Conservation (phyloP, 345 rosid species). For the Kandelia obovata region DNA sequence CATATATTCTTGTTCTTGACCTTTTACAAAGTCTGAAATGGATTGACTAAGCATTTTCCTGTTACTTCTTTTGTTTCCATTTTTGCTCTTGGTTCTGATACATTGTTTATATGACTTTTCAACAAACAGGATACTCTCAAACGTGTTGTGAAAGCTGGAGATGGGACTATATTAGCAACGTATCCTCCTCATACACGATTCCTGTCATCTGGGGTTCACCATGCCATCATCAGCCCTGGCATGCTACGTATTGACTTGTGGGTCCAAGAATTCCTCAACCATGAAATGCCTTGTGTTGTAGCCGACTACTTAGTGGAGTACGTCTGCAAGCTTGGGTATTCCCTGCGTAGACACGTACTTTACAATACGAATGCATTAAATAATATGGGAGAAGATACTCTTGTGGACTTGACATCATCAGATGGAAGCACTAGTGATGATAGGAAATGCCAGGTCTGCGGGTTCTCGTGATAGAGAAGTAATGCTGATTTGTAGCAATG, state of each 20-base stretch:
- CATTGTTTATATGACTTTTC: neutral
- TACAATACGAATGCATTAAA: conserved; percentile 46
- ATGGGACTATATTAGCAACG: conserved; percentile 81
- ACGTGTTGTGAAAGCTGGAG: conserved; percentile 91
- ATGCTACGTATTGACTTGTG: conserved; percentile 62
- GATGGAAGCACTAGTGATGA: conserved; percentile 16
- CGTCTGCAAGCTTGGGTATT: conserved; percentile 82
- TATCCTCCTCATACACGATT: conserved; percentile 85
- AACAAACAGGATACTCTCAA: conserved; percentile 78
- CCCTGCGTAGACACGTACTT: conserved; percentile 75
- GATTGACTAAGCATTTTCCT: neutral
- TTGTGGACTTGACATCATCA: conserved; percentile 7
- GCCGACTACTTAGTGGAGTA: conserved; percentile 89
- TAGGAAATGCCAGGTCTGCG: conserved; percentile 47
- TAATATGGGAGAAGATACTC: conserved; percentile 36
- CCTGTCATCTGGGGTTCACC: conserved; percentile 64
- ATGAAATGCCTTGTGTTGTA: conserved; percentile 81
- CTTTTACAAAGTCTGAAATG: neutral
- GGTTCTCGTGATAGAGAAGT: conserved; percentile 48
- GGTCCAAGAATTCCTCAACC: conserved; percentile 77
- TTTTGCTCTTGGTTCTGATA: neutral
- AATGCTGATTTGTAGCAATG: conserved; percentile 72
- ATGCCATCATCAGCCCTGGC: conserved; percentile 76
- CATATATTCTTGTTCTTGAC: too few species aligned
- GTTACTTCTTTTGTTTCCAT: neutral